Evolutionary conservation across 306 rosid genomes (phyloP), one percentile per base, ranked within the genome.

Genomic region (Calophaca sinica): DNA sequence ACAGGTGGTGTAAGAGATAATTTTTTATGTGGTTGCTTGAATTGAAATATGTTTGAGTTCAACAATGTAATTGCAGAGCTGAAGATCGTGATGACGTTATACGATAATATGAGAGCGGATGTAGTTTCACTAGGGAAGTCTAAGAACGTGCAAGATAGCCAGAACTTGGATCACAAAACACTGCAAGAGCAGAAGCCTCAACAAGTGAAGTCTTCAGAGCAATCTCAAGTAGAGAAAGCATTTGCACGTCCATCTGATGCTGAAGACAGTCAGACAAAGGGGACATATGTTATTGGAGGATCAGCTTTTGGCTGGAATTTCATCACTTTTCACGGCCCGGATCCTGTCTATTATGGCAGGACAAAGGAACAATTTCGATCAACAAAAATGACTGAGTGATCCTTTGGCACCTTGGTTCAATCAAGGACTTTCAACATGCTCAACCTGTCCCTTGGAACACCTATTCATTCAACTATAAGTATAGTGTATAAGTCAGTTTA

Each of bases 301-400:
- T 93, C 98, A 9, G 98, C 94, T 50, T 88, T 91, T 14, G 98
- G 97, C 39, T 93, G 97, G 97, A 93, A 93, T 51, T 93, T 93
- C 67, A 80, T 93, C 65, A 87, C 91, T 62, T 87, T 64, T 76
- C 14, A 81, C n/a, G 81, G 89, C 59, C 36, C 57, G 2, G 85
- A 86, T 10, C 81, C 97, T 7, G 90, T 84, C 75, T 93, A 89
- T 68, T 89, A 76, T 74, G 97, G 98, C 48, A 73, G 75, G 58
- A 84, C 96, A 4, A 93, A 93, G 84, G 94, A 91, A 70, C 50
- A 84, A 42, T 93, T 78, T 62, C 88, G 94, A 80, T 59, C 64
- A 14, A 73, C 12, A 33, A 42, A 80, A 76, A 61, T 36, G 41
- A 35, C 74, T 5, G 48, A 15, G 61, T 72, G 72, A 60, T 52